These are phyloP conservation scores for Marasmius sp. DNA, from an alignment of 1,284 basidiomycete species.

Conservation along the genomic window DNA sequence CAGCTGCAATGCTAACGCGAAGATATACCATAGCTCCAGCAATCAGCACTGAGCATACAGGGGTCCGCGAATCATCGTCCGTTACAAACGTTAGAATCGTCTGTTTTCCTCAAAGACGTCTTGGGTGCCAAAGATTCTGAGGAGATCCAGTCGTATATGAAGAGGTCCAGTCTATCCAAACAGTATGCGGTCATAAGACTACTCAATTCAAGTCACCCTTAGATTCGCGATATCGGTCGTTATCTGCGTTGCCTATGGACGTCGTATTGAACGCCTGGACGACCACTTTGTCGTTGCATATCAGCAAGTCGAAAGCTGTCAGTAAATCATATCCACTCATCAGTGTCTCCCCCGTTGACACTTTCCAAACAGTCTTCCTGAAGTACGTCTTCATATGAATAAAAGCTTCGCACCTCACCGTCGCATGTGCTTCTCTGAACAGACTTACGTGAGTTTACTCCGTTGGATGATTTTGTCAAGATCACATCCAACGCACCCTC, in stretches of 20 bases:
- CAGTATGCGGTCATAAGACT: background rate
- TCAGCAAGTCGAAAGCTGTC: slow-evolving; percentile 24
- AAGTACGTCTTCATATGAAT: too few relatives aligned
- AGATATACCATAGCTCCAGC: slow-evolving; percentile 22
- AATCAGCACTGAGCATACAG: slow-evolving; percentile 26
- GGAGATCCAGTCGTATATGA: background rate
- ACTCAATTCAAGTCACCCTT: background rate
- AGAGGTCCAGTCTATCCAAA: background rate
- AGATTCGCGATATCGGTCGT: slow-evolving; percentile 33
- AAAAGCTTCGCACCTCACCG: too few relatives aligned
- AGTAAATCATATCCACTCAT: slow-evolving; percentile 3
- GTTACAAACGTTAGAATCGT: slow-evolving; percentile 25
- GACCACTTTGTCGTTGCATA: slow-evolving; percentile 28
- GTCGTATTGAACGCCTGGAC: slow-evolving; percentile 25
- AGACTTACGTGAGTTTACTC: background rate
- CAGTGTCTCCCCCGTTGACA: too few relatives aligned
- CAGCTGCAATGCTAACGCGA: background rate
- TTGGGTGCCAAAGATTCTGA: background rate
- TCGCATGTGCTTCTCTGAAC: background rate
- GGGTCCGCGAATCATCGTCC: slow-evolving; percentile 23
- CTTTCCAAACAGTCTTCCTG: too few relatives aligned
- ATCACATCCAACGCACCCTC: too few relatives aligned
- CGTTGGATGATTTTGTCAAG: too few relatives aligned
- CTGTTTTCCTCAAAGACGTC: background rate
- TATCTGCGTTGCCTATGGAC: slow-evolving; percentile 32